Percentiles rank a stretch among this genome's conserved stretches.
These are phyloP conservation scores for Plasmodium vivax DNA, from an alignment of 169 alveolate species.

Conservation along the genomic window DNA sequence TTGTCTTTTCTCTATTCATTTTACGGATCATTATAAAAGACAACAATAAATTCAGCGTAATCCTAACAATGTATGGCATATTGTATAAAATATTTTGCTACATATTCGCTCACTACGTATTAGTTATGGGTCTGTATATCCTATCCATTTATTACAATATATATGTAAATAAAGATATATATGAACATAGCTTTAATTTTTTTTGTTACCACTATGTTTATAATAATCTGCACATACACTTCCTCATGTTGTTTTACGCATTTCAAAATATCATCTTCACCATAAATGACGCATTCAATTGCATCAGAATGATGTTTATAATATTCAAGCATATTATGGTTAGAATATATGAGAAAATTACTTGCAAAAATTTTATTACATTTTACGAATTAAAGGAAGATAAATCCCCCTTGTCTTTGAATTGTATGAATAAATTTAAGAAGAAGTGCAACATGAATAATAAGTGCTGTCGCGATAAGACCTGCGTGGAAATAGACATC, in stretches of 20 bases:
- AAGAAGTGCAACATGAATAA: constrained; percentile 14
- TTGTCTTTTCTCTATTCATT: constrained; percentile 50
- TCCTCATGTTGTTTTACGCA: constrained; percentile 65
- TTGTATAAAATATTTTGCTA: constrained; percentile 63
- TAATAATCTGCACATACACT: constrained; percentile 55
- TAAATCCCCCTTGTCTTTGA: constrained; percentile 37
- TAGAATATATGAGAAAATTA: constrained; percentile 58
- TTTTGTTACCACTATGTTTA: constrained; percentile 62
- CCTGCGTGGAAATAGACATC: constrained; percentile 65
- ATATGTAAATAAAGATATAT: constrained; percentile 42
- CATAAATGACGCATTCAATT: constrained; percentile 57
- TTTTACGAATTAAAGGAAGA: constrained; percentile 71
- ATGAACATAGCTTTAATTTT: constrained; percentile 49
- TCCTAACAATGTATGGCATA: constrained; percentile 64
- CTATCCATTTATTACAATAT: constrained; percentile 48
- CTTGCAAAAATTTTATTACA: constrained; percentile 66
- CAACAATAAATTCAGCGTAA: constrained; percentile 59
- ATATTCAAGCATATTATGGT: constrained; percentile 41
- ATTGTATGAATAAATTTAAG: constrained; percentile 42
- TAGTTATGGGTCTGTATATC: constrained; percentile 62
- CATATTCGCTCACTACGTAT: constrained; percentile 67
- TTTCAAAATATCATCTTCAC: constrained; percentile 59
- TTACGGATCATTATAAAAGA: constrained; percentile 51
- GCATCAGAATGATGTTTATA: constrained; percentile 41
- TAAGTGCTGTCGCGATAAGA: constrained; percentile 65